These are phyloP conservation scores for Hymenoscyphus infarciens DNA, from an alignment of 2,329 filamentous ascomycete genomes.

Conservation along the genomic window DNA sequence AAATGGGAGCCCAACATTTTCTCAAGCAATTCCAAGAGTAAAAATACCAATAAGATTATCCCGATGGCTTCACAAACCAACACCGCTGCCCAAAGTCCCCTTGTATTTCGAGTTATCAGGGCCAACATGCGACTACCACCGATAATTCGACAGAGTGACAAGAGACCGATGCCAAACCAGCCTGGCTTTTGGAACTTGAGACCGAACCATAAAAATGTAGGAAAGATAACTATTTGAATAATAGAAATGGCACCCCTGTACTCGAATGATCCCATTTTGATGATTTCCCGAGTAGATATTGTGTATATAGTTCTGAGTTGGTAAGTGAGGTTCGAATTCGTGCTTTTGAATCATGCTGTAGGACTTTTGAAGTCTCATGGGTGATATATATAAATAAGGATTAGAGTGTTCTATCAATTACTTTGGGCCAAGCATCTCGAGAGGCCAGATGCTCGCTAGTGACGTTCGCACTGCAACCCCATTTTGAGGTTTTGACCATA, in stretches of 20 bases:
- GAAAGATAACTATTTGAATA: background rate
- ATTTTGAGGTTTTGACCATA: background rate
- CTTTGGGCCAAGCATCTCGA: background rate
- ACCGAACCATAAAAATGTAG: background rate
- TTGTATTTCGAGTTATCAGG: background rate
- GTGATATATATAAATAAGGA: background rate
- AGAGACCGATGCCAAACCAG: background rate
- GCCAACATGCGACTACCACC: background rate
- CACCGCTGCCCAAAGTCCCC: background rate
- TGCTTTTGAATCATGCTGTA: background rate
- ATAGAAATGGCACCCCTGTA: background rate
- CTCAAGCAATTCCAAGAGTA: background rate
- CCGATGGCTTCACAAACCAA: background rate
- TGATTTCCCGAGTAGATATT: background rate
- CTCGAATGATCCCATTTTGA: background rate
- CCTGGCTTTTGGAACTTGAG: background rate
- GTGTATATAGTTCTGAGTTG: background rate
- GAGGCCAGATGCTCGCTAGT: background rate
- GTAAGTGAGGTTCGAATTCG: background rate
- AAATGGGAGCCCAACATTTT: background rate
- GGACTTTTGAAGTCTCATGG: background rate
- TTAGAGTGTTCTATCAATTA: background rate
- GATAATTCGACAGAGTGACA: background rate
- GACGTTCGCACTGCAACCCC: background rate
- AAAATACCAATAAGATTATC: background rate